Base-by-base conservation (phyloP, 176 grass and related monocot genomes). In the Ensete ventricosum region DNA sequence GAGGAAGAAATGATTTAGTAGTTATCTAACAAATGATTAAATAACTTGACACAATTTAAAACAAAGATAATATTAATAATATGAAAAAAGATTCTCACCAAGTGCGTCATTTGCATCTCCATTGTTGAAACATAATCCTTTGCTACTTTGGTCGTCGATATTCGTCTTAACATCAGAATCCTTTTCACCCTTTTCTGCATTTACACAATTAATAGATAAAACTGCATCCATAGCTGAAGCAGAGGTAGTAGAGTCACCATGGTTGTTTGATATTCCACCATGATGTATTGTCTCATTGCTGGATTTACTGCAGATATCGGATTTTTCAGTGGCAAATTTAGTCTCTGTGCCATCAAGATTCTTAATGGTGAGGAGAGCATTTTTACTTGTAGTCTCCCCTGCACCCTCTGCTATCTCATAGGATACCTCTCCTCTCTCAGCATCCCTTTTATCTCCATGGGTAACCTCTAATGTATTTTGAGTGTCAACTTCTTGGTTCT, bases 371-470 rank as follows among this genome's bases (percentile, higher is more conserved):
- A 78, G 14, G 82, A 52, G 6, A 55, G 76, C 21, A n/a, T 55
- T 14, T 21, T 3, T 50, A 54, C 2, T 72, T 51, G 55, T n/a
- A 63, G 20, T 29, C 27, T 25, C 9, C 54, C 13, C 69, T 58
- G 20, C 24, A 17, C 14, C 69, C 6, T 72, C 62, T 69, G 72
- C 24, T 84, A 68, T 79, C 76, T 69, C 58, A 79, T 77, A 70
- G 50, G 77, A 82, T 70, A 70, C 54, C 55, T 88, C 71, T 81
- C 77, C 78, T 26, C 55, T 21, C 80, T 81, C 69, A 21, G 20
- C 73, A 54, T 49, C 73, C 53, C 79, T 55, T 90, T 60, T 69
- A 81, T 76, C 67, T 52, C 74, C 83, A 67, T 29, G 76, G 69
- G 73, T 73, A 80, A 43, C 9, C 9, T 22, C 82, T 54, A 80